These are phyloP conservation scores for Apiospora hydei DNA, from an alignment of 2,329 filamentous ascomycete species.

Conservation along the genomic window DNA sequence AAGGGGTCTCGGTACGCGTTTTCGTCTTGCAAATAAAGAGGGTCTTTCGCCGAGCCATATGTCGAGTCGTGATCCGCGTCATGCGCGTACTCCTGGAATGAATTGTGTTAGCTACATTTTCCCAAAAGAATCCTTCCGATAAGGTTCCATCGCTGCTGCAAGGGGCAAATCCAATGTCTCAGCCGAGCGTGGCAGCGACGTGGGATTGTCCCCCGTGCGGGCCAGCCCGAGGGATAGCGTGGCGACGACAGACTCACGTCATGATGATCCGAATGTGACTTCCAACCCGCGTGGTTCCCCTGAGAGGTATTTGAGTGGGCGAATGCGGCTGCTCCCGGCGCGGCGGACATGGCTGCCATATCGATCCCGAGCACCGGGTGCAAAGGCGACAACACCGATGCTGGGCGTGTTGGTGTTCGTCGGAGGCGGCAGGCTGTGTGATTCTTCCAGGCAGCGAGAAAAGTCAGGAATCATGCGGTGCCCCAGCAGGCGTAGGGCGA, in stretches of 20 bases:
- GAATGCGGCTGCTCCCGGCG: constrained; percentile 55
- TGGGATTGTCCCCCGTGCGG: constrained; percentile 4
- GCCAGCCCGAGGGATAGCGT: constrained; percentile 10
- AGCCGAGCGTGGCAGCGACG: background rate
- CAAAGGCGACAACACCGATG: constrained; percentile 16
- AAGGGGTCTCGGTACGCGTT: constrained; percentile 33
- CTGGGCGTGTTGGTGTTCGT: background rate
- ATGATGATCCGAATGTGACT: constrained; percentile 36
- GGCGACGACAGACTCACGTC: constrained; percentile 36
- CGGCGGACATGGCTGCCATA: constrained; percentile 63
- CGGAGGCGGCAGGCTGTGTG: background rate
- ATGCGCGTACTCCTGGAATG: constrained; percentile 35
- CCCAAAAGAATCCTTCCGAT: background rate
- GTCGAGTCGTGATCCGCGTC: constrained; percentile 36
- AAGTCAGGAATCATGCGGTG: background rate
- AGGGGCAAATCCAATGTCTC: constrained; percentile 5
- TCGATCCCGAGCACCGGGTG: constrained; percentile 26
- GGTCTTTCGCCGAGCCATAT: constrained; percentile 31
- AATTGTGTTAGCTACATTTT: background rate
- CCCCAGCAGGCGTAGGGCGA: background rate
- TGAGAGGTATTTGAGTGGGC: constrained; percentile 58
- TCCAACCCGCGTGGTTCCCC: constrained; percentile 55
- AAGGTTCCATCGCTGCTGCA: constrained; percentile 11
- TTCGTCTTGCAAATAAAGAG: constrained; percentile 33
- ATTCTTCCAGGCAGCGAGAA: background rate